phyloP scores from a whole-genome alignment of 2,329 filamentous ascomycete species.

The Aspergillus sp. region DNA sequence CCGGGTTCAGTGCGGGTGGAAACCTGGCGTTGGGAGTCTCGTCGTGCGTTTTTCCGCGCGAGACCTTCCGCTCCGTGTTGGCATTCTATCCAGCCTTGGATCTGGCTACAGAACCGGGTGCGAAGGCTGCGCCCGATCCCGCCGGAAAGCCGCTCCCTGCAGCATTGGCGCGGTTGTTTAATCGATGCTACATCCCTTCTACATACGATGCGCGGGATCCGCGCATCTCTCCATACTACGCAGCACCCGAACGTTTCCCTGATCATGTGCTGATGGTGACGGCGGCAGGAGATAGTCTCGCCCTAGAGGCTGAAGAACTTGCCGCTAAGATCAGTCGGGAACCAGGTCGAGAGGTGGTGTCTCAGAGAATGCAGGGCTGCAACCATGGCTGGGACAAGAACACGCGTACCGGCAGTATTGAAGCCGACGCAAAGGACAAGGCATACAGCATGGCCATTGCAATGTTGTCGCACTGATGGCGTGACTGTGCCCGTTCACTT shows the following conservation, averaged over 20 bases:
- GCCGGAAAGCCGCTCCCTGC: constrained; percentile 21
- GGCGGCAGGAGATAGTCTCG: constrained; percentile 28
- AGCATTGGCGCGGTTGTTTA: constrained; percentile 26
- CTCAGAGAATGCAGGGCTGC: constrained; percentile 34
- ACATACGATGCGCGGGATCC: constrained; percentile 28
- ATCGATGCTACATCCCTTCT: constrained; percentile 27
- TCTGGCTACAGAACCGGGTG: constrained; percentile 15
- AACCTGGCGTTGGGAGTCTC: constrained; percentile 39
- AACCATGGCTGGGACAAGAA: constrained; percentile 42
- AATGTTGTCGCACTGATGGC: constrained; percentile 20
- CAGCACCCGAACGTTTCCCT: constrained; percentile 26
- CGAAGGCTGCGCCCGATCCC: constrained; percentile 25
- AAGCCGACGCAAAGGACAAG: constrained; percentile 31
- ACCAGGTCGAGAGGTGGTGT: constrained; percentile 23
- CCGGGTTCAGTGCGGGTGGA: constrained; percentile 46
- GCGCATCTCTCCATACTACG: constrained; percentile 32
- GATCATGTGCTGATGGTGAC: constrained; percentile 31
- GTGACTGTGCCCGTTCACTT: too few species aligned
- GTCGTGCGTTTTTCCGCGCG: constrained; percentile 26
- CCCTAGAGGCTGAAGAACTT: constrained; percentile 29
- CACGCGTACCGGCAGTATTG: constrained; percentile 23
- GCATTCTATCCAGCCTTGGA: constrained; percentile 34
- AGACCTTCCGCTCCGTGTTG: constrained; percentile 32
- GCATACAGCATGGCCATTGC: constrained; percentile 35
- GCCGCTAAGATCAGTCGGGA: constrained; percentile 22